Base-by-base conservation (phyloP, 495 filamentous ascomycete genomes). In the Hypomontagnella submonticulosa region DNA sequence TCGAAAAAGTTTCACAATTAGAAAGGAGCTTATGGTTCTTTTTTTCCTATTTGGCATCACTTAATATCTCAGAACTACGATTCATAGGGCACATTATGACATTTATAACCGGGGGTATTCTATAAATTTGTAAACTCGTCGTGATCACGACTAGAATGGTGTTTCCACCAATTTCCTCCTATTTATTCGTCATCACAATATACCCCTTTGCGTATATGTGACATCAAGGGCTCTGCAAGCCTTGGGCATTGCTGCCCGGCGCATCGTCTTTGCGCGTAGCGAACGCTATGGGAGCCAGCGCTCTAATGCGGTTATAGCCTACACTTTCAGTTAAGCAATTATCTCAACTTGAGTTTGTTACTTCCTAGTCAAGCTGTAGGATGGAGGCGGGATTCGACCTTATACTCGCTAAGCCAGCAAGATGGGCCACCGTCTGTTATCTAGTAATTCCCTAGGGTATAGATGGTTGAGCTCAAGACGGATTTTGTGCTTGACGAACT, bases 401-500 rank as follows among this genome's bases (percentile, higher is more conserved):
- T 11, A 12, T 15, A 54, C 30, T 19, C n/a, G 15, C 6, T 4
- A 13, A 54, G 10, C 30, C 15, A 19, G 16, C 15, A 7, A 34
- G 12, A 43, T 13, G 16, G 9, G 19, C 0, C 6, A 4, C n/a
- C 19, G 16, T 37, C 44, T 32, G 1, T 38, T 30, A 37, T 41
- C 40, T 8, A 16, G 15, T 13, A 42, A 37, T n/a, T 60, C 43
- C 6, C 32, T 30, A 18, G 7, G 11, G 1, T 55, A 33, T 16
- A 3, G 15, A 11, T 20, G 0, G 13, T n/a, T 20, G 13, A 42
- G 20, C 34, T 74, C 66, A 72, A 44, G 69, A 63, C 12, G 54
- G 43, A 19, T 56, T 60, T 48, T 74, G 51, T 11, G 47, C 69
- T 51, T 60, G 66, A 7, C 42, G 38, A 20, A 79, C 63, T 1